Base-by-base conservation (phyloP, 2,329 filamentous ascomycete species). In the Colletotrichum camelliae region DNA sequence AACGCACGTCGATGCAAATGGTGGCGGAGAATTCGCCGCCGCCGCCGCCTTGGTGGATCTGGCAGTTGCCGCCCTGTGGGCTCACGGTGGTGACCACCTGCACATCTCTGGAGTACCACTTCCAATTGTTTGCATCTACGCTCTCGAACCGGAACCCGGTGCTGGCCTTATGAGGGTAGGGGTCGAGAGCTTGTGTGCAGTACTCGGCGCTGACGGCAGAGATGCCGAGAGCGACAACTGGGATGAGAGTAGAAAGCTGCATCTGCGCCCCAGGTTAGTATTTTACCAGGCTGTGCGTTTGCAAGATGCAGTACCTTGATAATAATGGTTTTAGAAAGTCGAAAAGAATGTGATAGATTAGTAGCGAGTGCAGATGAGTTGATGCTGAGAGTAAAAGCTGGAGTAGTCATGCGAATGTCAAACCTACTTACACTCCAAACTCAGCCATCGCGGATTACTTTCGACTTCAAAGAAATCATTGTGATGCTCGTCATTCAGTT, bases 11-110 rank as follows among this genome's bases (percentile, higher is more conserved):
- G 35, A 72, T 60, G 55, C 70, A 72, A 16, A 72, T 27, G 12
- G 52, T 69, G 15, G 62, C 62, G 15, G 70, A n/a, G n/a, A 52
- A 72, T 7, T 24, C 16, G 4, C 64, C 70, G 62, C 70, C 70
- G 29, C 70, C 62, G 52, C 70, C 70, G 9, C 70, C 70, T 37
- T 72, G 70, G 62, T 68, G 70, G 12, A 72, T 7, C 27, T 68
- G 62, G 18, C 70, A 72, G 35, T 29, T 61, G 6, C 27, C 48
- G 31, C 33, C 12, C 15, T 31, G 16, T 7, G 35, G 58, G 29
- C 43, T 65, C 7, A 72, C 18, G n/a, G 70, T 68, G 27, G 64
- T 68, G 21, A 61, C 37, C 8, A 67, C 62, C n/a, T 61, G 48
- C 24, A 61, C 15, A 18, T 72, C 70, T 8, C 62, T 37, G 15